These are phyloP conservation scores for Paecilomyces variotii DNA, from an alignment of 2,329 filamentous ascomycete genomes.

Conservation along the genomic window DNA sequence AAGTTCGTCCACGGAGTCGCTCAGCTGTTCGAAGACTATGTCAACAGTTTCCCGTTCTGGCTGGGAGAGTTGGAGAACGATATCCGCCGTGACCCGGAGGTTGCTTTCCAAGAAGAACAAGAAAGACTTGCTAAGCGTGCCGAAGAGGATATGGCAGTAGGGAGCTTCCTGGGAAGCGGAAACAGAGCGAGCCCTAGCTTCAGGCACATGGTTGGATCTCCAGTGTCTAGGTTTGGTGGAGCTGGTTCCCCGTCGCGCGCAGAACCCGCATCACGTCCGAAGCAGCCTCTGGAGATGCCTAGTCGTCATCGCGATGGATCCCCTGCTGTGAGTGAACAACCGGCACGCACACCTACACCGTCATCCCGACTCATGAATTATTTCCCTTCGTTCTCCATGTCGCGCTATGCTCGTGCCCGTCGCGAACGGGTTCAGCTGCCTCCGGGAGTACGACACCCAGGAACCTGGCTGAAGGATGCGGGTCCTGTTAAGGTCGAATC, in stretches of 20 bases:
- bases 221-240: conserved; percentile 19
- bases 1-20: conserved; percentile 96
- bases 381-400: conserved; percentile 74
- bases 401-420: conserved; percentile 58
- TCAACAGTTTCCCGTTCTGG: conserved; percentile 97
- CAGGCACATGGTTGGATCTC: conserved; percentile 26
- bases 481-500: conserved; percentile 89
- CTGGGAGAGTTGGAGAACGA: conserved; percentile 83
- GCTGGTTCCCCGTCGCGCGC: conserved; percentile 13
- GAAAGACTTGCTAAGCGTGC: conserved; percentile 70
- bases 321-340: conserved; percentile 4
- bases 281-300: background rate
- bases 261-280: conserved; percentile 1
- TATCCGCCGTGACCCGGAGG: conserved; percentile 85
- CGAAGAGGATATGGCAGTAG: conserved; percentile 82
- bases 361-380: conserved; percentile 32
- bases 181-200: conserved; percentile 28
- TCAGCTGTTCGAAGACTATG: conserved; percentile 86
- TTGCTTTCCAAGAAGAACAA: conserved; percentile 86
- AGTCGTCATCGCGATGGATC: background rate
- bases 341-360: background rate
- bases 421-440: conserved; percentile 56
- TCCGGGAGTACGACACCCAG: conserved; percentile 79
- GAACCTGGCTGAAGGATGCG: conserved; percentile 86
- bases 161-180: conserved; percentile 71